Percentiles rank a stretch among this genome's conserved stretches.
Evolutionary conservation across 768 basidiomycete species (phyloP).

Genomic region (Imleria badia): DNA sequence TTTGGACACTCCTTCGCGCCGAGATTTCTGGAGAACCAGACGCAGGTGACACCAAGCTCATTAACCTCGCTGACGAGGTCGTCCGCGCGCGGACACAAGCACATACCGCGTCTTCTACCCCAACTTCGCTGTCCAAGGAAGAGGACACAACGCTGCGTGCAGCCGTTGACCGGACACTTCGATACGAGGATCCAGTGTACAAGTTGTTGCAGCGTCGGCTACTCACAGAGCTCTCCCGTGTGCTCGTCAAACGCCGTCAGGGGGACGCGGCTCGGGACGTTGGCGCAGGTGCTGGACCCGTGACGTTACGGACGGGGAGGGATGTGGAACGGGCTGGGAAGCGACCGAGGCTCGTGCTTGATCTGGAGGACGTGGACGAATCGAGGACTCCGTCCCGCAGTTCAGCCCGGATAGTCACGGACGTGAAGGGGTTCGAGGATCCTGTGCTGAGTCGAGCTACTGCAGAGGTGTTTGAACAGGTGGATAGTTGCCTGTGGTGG

Average conservation of each 20-base stretch:
- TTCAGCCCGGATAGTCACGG: constrained; percentile 6
- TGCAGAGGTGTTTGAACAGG: constrained; percentile 39
- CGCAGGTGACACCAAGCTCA: constrained; percentile 49
- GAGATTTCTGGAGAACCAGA: constrained; percentile 46
- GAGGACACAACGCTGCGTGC: constrained; percentile 56
- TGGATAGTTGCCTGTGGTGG: constrained; percentile 52
- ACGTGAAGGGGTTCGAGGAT: constrained; percentile 70
- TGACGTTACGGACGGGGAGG: constrained; percentile 35
- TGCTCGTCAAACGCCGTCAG: constrained; percentile 25
- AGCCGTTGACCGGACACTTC: constrained; percentile 63
- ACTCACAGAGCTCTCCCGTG: constrained; percentile 37
- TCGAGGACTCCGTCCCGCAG: neutral
- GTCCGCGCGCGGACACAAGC: constrained; percentile 47
- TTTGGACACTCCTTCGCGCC: constrained; percentile 63
- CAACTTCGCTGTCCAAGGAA: constrained; percentile 27
- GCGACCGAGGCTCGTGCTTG: constrained; percentile 28
- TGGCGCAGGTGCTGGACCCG: constrained; percentile 11
- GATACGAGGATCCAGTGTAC: constrained; percentile 65
- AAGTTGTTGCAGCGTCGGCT: constrained; percentile 60
- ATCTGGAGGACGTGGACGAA: constrained; percentile 22
- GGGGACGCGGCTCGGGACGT: neutral
- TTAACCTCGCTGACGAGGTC: constrained; percentile 75
- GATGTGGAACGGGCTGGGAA: constrained; percentile 21
- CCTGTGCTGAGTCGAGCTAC: constrained; percentile 48
- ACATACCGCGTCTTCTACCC: neutral